phyloP scores from a whole-genome alignment of 179 eudicot species.

The Camellia oleifera region DNA sequence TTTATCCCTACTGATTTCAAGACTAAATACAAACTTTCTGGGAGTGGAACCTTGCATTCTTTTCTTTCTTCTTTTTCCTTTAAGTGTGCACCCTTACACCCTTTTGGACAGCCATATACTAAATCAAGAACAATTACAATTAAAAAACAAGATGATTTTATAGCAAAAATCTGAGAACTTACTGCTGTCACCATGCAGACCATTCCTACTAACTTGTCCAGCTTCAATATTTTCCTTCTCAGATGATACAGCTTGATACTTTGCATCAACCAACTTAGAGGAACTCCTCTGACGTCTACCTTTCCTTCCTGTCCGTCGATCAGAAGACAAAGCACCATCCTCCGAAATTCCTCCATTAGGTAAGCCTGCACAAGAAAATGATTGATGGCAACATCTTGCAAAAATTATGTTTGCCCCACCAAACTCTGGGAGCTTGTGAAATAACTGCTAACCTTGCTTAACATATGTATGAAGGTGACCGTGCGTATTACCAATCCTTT shows the following conservation, averaged over 20 bases:
- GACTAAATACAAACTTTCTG: background rate
- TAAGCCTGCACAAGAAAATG: conserved; percentile 39
- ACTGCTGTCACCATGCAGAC: conserved; percentile 40
- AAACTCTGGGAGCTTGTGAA: background rate
- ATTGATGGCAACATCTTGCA: background rate
- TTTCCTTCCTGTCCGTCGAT: conserved; percentile 56
- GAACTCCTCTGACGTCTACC: conserved; percentile 58
- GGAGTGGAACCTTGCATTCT: no score
- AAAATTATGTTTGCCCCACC: background rate
- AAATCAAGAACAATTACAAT: background rate
- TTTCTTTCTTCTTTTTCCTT: no score
- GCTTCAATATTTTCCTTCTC: conserved; percentile 47
- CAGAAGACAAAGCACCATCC: conserved; percentile 40
- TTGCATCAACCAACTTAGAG: conserved; percentile 42
- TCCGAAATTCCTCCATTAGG: conserved; percentile 34
- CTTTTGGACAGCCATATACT: background rate
- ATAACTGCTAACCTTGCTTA: conserved; percentile 29
- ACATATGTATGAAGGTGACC: conserved; percentile 14
- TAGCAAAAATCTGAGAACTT: conserved; percentile 11
- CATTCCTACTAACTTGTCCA: conserved; percentile 34
- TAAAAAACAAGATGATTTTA: background rate
- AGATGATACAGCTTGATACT: conserved; percentile 33
- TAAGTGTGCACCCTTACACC: background rate
- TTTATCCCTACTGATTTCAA: background rate
- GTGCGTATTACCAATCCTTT: conserved; percentile 27